A percentile compares a stretch with the other conserved stretches of the same genome.
Evolutionary conservation across 2,329 filamentous ascomycete genomes (phyloP).

Genomic region (Metarhizium anisopliae): DNA sequence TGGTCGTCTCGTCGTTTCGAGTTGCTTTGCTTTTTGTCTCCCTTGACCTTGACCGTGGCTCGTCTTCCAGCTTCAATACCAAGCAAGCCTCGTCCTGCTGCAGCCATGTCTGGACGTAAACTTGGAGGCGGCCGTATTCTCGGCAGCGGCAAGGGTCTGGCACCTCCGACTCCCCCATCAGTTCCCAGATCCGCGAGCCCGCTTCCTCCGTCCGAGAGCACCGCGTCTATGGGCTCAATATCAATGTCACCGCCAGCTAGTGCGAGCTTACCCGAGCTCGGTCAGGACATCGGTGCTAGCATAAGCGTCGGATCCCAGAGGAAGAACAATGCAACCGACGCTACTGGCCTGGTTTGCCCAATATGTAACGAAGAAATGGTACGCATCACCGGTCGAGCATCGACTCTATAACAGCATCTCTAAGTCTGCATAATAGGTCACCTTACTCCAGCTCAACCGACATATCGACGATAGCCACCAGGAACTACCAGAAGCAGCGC

Average conservation of each 20-base stretch:
- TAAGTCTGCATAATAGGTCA: slow-evolving; percentile 49
- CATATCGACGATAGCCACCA: slow-evolving; percentile 82
- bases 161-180: slow-evolving; percentile 43
- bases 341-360: slow-evolving; percentile 75
- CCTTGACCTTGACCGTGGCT: not conserved
- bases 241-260: slow-evolving; percentile 50
- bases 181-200: slow-evolving; percentile 40
- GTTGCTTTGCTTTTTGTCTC: slow-evolving; percentile 2
- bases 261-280: slow-evolving; percentile 57
- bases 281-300: slow-evolving; percentile 72
- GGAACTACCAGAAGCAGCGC: slow-evolving; percentile 78
- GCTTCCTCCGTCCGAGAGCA: slow-evolving; percentile 56
- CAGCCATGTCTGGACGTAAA: slow-evolving; percentile 69
- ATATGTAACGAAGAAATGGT: slow-evolving; percentile 99
- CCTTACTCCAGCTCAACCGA: slow-evolving; percentile 81
- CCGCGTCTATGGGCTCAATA: slow-evolving; percentile 67
- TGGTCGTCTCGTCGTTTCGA: slow-evolving; percentile 21
- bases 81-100: not conserved
- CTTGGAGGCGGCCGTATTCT: slow-evolving; percentile 88
- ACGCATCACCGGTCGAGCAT: slow-evolving; percentile 15
- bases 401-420: not conserved
- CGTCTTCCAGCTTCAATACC: not conserved
- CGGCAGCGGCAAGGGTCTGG: slow-evolving; percentile 76
- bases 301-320: slow-evolving; percentile 57
- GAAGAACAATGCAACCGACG: slow-evolving; percentile 36